Evolutionary conservation across 176 grass and related monocot species (phyloP), one percentile per base, ranked within the genome.

Genomic region (Tillandsia leiboldiana): DNA sequence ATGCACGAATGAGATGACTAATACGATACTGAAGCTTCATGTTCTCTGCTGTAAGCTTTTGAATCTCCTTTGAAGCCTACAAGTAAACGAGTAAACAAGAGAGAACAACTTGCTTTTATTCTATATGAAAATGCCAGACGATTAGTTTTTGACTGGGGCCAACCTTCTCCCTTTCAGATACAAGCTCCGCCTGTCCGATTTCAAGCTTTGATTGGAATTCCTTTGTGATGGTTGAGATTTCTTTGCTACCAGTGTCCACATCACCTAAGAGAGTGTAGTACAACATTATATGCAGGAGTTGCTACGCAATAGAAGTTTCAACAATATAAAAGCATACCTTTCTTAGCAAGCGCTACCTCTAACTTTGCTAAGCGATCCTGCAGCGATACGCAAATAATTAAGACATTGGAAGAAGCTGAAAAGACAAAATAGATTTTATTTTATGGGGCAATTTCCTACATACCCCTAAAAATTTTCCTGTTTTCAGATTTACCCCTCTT

Each of bases 361-460:
- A 77, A 69, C 51, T 69, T 68, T 61, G 65, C 53, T 29, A 77
- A 49, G 11, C 75, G 75, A 50, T 77, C 75, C 75, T 77, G 66
- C 20, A 69, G 14, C 26, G 5, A 42, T 6, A 42, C 48, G 48
- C 15, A 61, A 53, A 3, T 66, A 3, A 53, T 33, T 13, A 68
- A 29, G 0, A 59, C 20, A 18, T 20, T 59, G 15, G 9, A 18
- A 18, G 54, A 59, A 18, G 9, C 54, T 15, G 2, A 5, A 15
- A 59, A 59, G n/a, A 22, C 54, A 56, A 56, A 56, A 56, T 56
- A 56, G 13, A 53, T 13, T 13, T 53, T 9, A 9, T 10, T 53
- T 53, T 11, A 8, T n/a, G n/a, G n/a, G n/a, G n/a, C n/a, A n/a
- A n/a, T n/a, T n/a, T n/a, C n/a, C n/a, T n/a, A n/a, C n/a, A n/a